Percentiles rank a stretch among this genome's conserved stretches.
Conservation (phyloP, 179 eudicot genomes). For the Beta lomatogona region DNA sequence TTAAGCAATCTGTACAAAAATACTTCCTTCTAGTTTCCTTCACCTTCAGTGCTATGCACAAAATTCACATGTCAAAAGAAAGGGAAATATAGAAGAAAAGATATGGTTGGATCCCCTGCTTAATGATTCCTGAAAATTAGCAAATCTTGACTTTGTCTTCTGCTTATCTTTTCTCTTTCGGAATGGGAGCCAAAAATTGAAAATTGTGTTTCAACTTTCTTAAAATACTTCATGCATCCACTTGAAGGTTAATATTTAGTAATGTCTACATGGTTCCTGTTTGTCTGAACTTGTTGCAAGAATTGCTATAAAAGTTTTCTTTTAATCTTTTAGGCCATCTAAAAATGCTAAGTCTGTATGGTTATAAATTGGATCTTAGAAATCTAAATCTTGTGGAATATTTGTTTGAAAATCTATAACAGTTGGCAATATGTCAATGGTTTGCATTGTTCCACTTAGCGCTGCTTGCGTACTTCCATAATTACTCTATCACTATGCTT, state of each 20-base stretch:
- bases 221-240: slow-evolving; percentile 11
- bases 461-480: neutral
- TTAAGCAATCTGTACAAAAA: slow-evolving; percentile 11
- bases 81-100: neutral
- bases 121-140: neutral
- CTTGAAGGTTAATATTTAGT: slow-evolving; percentile 1
- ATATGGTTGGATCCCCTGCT: slow-evolving; percentile 2
- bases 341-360: neutral
- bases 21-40: slow-evolving; percentile 1
- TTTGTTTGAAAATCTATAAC: neutral
- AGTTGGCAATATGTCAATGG: slow-evolving; percentile 2
- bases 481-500: neutral
- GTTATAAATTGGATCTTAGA: neutral
- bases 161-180: slow-evolving; percentile 1
- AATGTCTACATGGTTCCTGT: slow-evolving; percentile 8
- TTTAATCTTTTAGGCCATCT: slow-evolving; percentile 7
- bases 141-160: neutral
- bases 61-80: neutral
- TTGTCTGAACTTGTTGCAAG: neutral
- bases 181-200: neutral
- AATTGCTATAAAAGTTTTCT: neutral
- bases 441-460: neutral
- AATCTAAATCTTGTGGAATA: neutral
- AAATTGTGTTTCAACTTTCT: neutral
- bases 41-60: slow-evolving; percentile 1